Conservation (phyloP, 306 rosid species). For the Trifolium subterraneum region DNA sequence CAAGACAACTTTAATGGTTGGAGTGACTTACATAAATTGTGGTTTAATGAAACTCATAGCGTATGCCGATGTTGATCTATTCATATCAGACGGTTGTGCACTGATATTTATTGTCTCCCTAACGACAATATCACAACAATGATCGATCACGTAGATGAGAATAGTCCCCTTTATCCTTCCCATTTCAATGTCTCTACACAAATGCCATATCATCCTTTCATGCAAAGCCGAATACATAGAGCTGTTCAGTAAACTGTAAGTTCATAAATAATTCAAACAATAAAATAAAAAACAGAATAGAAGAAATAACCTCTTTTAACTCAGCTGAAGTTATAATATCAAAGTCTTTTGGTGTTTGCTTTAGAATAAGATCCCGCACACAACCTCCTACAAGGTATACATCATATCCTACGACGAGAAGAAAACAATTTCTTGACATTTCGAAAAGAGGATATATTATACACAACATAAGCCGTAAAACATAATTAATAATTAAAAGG, state of each 20-base stretch:
- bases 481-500: conserved; percentile 1
- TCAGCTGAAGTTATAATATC: conserved; percentile 71
- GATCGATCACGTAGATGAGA: too few species aligned
- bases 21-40: too few species aligned
- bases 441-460: conserved; percentile 3
- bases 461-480: conserved; percentile 14
- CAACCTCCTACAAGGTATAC: conserved; percentile 53
- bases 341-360: conserved; percentile 49
- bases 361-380: conserved; percentile 51
- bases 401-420: conserved; percentile 46
- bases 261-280: not conserved
- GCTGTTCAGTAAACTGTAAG: conserved; percentile 11
- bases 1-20: too few species aligned
- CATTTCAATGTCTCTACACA: too few species aligned
- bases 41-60: too few species aligned
- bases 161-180: too few species aligned
- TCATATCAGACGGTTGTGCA: too few species aligned
- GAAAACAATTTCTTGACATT: conserved; percentile 10
- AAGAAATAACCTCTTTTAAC: conserved; percentile 64
- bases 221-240: not conserved
- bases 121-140: too few species aligned
- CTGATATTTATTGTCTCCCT: too few species aligned
- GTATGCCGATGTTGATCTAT: too few species aligned
- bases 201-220: not conserved
- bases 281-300: not conserved